These are phyloP conservation scores for Neurospora sp. DNA, from an alignment of 2,329 filamentous ascomycete genomes.

Conservation along the genomic window DNA sequence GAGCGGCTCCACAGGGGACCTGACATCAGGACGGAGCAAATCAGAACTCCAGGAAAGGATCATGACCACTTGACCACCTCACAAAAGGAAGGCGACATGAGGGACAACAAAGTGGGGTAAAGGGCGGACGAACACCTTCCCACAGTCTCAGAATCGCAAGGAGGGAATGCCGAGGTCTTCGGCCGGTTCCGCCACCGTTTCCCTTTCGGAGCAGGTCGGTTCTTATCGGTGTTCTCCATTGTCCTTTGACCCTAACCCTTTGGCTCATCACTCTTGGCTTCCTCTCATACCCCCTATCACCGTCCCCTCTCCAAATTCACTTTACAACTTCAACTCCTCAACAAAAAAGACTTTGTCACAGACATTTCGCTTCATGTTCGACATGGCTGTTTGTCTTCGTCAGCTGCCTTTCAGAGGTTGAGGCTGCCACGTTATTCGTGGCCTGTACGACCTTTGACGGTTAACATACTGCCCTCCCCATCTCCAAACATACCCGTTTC, in stretches of 20 bases:
- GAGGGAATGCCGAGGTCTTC: not conserved
- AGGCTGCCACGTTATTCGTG: too few relatives aligned
- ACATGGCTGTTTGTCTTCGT: not conserved
- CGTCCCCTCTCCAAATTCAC: not conserved
- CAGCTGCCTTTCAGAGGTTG: not conserved
- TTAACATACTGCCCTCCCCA: not conserved
- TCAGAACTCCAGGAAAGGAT: not conserved
- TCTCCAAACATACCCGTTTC: not conserved
- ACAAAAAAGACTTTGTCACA: not conserved
- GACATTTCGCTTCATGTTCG: not conserved
- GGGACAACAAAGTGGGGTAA: not conserved
- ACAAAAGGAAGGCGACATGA: not conserved
- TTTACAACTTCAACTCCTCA: not conserved
- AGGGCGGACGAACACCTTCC: not conserved
- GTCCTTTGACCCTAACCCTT: not conserved
- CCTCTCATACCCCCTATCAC: not conserved
- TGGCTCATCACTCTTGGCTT: not conserved
- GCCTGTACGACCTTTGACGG: too few relatives aligned
- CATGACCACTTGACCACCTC: not conserved
- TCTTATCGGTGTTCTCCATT: not conserved
- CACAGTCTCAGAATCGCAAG: not conserved
- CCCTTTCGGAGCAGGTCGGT: not conserved
- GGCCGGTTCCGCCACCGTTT: constrained; percentile 3
- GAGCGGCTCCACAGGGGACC: not conserved
- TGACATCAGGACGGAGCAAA: not conserved